Percentiles rank a stretch among this genome's conserved stretches.
phyloP scores from a whole-genome alignment of 768 basidiomycete species.

The Pisolithus microcarpus region DNA sequence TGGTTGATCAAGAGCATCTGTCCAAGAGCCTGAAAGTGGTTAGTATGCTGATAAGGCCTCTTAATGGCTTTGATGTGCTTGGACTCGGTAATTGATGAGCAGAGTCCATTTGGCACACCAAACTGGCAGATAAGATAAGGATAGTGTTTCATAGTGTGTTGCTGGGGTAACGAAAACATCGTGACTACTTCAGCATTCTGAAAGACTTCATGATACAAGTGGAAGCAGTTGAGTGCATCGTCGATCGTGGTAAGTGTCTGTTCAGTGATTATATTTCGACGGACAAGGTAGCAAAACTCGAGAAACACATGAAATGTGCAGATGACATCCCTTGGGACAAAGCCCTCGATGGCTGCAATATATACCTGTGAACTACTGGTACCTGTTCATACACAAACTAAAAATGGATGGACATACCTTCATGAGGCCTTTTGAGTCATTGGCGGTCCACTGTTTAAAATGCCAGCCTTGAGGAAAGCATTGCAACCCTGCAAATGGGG shows the following conservation, averaged over 20 bases:
- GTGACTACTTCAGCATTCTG: constrained; percentile 6
- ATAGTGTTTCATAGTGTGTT: constrained; percentile 31
- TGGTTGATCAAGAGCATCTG: constrained; percentile 30
- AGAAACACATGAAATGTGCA: background rate
- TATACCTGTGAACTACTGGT: background rate
- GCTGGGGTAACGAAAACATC: constrained; percentile 22
- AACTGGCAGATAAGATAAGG: constrained; percentile 18
- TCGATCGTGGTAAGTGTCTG: constrained; percentile 14
- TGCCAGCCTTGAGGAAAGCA: too few relatives aligned
- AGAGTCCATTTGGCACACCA: constrained; percentile 30
- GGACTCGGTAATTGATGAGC: constrained; percentile 31
- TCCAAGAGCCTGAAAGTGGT: constrained; percentile 12
- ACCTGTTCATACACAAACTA: background rate
- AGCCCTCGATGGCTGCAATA: background rate
- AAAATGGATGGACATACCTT: background rate
- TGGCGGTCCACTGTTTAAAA: too few relatives aligned
- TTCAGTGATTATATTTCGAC: constrained; percentile 11
- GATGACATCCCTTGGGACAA: background rate
- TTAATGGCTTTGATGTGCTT: constrained; percentile 33
- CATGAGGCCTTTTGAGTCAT: background rate
- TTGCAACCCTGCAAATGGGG: too few relatives aligned
- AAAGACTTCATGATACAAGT: constrained; percentile 17
- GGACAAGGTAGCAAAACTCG: constrained; percentile 29
- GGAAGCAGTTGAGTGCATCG: constrained; percentile 12
- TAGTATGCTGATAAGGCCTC: constrained; percentile 26